phyloP scores from a whole-genome alignment of 495 filamentous ascomycete genomes.

The Penicillium tannophilum region DNA sequence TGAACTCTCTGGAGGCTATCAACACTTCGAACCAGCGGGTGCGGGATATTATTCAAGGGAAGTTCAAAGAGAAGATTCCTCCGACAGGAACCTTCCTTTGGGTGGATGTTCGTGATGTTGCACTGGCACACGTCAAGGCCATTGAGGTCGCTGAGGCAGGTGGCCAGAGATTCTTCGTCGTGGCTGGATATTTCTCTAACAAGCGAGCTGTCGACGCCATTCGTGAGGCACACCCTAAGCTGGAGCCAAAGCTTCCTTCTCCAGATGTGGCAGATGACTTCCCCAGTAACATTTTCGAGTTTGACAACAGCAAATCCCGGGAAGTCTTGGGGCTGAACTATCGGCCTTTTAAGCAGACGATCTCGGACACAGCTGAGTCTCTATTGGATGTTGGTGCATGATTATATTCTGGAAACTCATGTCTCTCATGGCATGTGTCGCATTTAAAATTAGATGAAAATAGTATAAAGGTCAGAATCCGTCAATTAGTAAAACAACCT shows the following conservation, averaged over 20 bases:
- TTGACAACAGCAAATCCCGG: conserved; percentile 56
- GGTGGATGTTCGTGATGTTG: conserved; percentile 72
- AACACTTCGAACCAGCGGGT: conserved; percentile 70
- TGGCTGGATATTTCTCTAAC: conserved; percentile 64
- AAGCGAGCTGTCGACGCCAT: conserved; percentile 66
- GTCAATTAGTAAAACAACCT: not conserved
- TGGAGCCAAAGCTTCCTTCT: conserved; percentile 59
- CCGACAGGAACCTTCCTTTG: conserved; percentile 59
- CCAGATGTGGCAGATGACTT: conserved; percentile 45
- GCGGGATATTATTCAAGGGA: conserved; percentile 57
- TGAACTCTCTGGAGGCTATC: conserved; percentile 65
- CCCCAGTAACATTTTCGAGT: conserved; percentile 43
- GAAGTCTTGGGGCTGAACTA: conserved; percentile 63
- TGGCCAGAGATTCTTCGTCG: conserved; percentile 70
- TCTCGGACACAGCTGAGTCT: conserved; percentile 58
- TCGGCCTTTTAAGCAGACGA: conserved; percentile 52
- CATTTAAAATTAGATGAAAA: not conserved
- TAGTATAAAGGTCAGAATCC: not conserved
- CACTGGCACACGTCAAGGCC: conserved; percentile 70
- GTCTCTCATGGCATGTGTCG: conserved; percentile 4
- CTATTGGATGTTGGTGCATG: conserved; percentile 50
- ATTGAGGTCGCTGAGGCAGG: conserved; percentile 67
- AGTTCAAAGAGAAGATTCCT: conserved; percentile 65
- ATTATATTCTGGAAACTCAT: not conserved
- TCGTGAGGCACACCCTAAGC: conserved; percentile 65